Evolutionary conservation across 495 filamentous ascomycete genomes (phyloP), one percentile per base, ranked within the genome.

Genomic region (Penicillium pulvis): DNA sequence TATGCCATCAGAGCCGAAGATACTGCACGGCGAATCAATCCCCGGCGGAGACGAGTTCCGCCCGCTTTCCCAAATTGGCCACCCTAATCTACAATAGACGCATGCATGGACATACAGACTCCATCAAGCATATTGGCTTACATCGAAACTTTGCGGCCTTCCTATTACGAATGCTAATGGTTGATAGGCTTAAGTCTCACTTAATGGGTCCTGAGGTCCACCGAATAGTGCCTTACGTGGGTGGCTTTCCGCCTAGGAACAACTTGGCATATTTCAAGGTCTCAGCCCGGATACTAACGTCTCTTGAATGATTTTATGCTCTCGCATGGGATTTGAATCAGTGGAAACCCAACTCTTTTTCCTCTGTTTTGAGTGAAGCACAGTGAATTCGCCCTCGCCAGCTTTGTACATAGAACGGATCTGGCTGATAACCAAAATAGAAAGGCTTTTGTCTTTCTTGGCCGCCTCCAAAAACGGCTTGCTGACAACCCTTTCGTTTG

Each of bases 401-500:
- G n/a, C n/a, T n/a, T n/a, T n/a, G n/a, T n/a, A n/a, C n/a, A n/a
- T n/a, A n/a, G n/a, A 39, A 12, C 10, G 14, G 14, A 11, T 10
- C 11, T 11, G 44, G n/a, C 24, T 6, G 44, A 23, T 6, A n/a
- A n/a, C n/a, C n/a, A n/a, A n/a, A n/a, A n/a, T n/a, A n/a, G n/a
- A n/a, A n/a, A n/a, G n/a, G n/a, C n/a, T n/a, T n/a, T n/a, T n/a
- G n/a, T n/a, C n/a, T n/a, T n/a, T n/a, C n/a, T n/a, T n/a, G n/a
- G n/a, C n/a, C n/a, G n/a, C n/a, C n/a, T 20, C 19, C 17, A 7
- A 48, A 10, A 19, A 26, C 16, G 45, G 1, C 12, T 48, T 31
- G 6, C 10, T 48, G 45, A 24, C 33, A 28, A 47, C 20, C 35
- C 51, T 50, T 54, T 52, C 35, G 54, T 57, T 62, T 55, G 59